Conservation (phyloP, 78 protist genomes). For the Dictyostelium capitatum region DNA sequence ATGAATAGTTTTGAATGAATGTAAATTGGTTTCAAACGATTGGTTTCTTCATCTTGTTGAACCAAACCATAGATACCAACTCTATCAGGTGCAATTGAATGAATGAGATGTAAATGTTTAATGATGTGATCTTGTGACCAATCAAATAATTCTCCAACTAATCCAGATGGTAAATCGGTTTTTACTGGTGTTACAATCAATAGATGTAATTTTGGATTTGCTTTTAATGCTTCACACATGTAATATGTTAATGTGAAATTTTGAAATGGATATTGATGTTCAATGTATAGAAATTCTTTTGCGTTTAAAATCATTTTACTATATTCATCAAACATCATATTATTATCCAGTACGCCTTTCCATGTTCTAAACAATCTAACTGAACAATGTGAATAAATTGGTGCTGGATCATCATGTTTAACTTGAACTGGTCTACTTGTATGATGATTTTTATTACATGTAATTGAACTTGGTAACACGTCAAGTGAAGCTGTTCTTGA, state of each 20-base stretch:
- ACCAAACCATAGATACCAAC: conserved; percentile 88
- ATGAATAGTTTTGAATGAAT: conserved; percentile 83
- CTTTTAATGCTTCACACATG: conserved; percentile 81
- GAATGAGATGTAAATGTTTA: conserved; percentile 72
- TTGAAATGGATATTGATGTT: conserved; percentile 90
- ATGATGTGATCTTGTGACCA: conserved; percentile 89
- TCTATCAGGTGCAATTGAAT: conserved; percentile 83
- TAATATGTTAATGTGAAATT: conserved; percentile 81
- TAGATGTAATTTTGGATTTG: conserved; percentile 81
- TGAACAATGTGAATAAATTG: conserved; percentile 34
- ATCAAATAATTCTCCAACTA: conserved; percentile 83
- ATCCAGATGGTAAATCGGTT: conserved; percentile 87
- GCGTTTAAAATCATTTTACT: conserved; percentile 79
- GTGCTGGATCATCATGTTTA: conserved; percentile 54
- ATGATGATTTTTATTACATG: conserved; percentile 30
- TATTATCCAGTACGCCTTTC: conserved; percentile 83
- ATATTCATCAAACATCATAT: conserved; percentile 77
- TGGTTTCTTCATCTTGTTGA: conserved; percentile 70
- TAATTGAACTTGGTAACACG: background rate
- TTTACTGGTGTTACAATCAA: conserved; percentile 78
- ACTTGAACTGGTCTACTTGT: background rate
- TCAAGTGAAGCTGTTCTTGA: conserved; percentile 16
- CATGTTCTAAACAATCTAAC: conserved; percentile 79
- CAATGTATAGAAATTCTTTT: conserved; percentile 78
- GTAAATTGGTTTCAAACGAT: conserved; percentile 82